Evolutionary conservation across 139 green algal genomes (phyloP), one percentile per base, ranked within the genome.

Genomic region (Raphidocelis subcapitata): DNA sequence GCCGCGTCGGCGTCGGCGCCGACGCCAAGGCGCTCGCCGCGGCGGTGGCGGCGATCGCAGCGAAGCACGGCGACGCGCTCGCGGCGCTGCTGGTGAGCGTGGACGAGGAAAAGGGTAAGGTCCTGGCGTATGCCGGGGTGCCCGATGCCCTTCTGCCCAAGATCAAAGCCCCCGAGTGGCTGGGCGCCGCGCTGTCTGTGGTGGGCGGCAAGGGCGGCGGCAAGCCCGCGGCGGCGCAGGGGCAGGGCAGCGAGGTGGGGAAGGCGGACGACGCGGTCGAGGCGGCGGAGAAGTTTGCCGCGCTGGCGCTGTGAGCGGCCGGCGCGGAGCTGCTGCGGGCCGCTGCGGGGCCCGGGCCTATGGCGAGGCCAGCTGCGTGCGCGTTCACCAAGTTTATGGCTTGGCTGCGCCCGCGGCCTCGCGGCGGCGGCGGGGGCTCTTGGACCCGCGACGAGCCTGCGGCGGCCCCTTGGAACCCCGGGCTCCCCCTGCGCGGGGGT

Each of bases 131-230:
- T 41, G 86, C 84, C n/a, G 86, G 81, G 26, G 94, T 98, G 56
- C 90, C 94, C 10, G 69, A 92, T 24, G 82, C 79, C 0, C 44
- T 90, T 2, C 67, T 62, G 15, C 67, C 65, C 62, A 87, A 86
- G 76, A 72, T 98, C 46, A 83, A 88, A 33, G 91, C 91, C 3
- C 83, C 85, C n/a, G 87, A 91, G 46, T 98, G 92, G 89, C 76
- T 95, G 23, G 82, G 74, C n/a, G 61, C 81, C 24, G 76, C 85
- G 52, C 84, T 94, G 28, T 61, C 51, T 1, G 70, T 80, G 26
- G 63, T 98, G 52, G 92, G 87, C 5, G 95, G 95, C 67, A 98
- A 98, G 84, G 95, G 95, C 46, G 95, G 95, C 67, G 93, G 93
- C 76, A 96, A 95, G 83, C 82, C 90, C 4, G 51, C 79, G 24